Evolutionary conservation across 352 stramenopile genomes (phyloP).

Genomic region (Phytophthora melonis): DNA sequence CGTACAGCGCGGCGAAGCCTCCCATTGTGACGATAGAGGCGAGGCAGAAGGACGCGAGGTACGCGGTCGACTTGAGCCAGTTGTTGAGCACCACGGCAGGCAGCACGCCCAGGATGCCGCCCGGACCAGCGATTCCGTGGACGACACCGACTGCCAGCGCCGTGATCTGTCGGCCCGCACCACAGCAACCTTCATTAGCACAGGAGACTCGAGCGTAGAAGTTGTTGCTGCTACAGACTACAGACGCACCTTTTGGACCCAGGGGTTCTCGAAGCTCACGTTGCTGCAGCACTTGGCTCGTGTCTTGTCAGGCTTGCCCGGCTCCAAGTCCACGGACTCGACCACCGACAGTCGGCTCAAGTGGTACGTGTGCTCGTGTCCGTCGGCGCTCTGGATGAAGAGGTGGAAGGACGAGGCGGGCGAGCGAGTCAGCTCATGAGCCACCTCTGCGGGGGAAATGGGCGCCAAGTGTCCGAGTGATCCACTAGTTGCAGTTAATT

Average conservation of each 20-base stretch:
- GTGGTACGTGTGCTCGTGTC: neutral
- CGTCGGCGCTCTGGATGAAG: too few relatives aligned
- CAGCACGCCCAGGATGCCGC: slow-evolving; percentile 79
- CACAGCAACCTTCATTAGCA: neutral
- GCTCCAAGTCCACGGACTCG: slow-evolving; percentile 24
- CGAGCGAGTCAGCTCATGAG: too few relatives aligned
- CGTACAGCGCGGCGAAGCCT: slow-evolving; percentile 82
- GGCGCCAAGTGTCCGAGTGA: neutral
- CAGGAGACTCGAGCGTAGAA: neutral
- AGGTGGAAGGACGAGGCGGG: too few relatives aligned
- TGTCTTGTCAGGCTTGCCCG: slow-evolving; percentile 2
- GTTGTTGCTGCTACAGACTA: neutral
- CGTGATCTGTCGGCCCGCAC: slow-evolving; percentile 40
- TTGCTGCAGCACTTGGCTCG: slow-evolving; percentile 40
- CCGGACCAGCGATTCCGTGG: slow-evolving; percentile 79
- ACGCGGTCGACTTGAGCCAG: slow-evolving; percentile 65
- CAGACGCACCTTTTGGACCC: slow-evolving; percentile 51
- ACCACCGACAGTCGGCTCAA: slow-evolving; percentile 9
- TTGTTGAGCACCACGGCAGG: slow-evolving; percentile 37
- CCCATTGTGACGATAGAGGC: slow-evolving; percentile 88
- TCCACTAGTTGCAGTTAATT: neutral
- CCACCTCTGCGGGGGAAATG: neutral
- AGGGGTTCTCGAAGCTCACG: slow-evolving; percentile 58
- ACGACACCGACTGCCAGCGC: slow-evolving; percentile 80
- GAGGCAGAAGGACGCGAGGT: slow-evolving; percentile 88